Evolutionary conservation across 140 eudicot genomes (phyloP).

Genomic region (Cichorium intybus): DNA sequence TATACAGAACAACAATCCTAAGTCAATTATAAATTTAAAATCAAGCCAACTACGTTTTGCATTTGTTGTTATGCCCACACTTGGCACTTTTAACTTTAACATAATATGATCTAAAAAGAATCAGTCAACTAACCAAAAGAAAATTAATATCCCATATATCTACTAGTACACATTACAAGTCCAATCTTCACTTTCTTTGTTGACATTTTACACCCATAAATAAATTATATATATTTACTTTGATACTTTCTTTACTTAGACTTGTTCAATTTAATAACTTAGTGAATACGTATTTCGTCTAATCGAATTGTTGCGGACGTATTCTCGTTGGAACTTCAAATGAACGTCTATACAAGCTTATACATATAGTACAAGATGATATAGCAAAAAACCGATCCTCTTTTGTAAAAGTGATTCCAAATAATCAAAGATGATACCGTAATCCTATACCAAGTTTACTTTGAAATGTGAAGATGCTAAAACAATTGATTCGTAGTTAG

Average conservation of each 20-base stretch:
- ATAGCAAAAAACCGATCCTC: neutral
- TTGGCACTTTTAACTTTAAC: neutral
- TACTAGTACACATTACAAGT: neutral
- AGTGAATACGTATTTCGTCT: neutral
- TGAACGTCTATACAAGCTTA: neutral
- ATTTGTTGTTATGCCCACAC: neutral
- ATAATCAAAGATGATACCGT: neutral
- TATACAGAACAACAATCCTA: neutral
- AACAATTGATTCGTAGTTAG: slow-evolving; percentile 22
- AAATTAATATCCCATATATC: neutral
- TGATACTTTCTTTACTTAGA: neutral
- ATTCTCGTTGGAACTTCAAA: neutral
- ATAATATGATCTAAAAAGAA: neutral
- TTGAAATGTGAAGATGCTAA: slow-evolving; percentile 9
- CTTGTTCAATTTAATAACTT: neutral
- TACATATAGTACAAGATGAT: neutral
- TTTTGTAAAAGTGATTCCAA: neutral
- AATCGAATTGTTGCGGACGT: neutral
- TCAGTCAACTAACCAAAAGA: neutral
- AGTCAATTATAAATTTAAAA: neutral
- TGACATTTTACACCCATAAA: neutral
- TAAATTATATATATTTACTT: neutral
- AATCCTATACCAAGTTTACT: neutral
- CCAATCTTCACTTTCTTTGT: neutral
- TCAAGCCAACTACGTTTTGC: neutral